phyloP scores from a whole-genome alignment of 768 basidiomycete species.

The Xerocomellus intermedius region DNA sequence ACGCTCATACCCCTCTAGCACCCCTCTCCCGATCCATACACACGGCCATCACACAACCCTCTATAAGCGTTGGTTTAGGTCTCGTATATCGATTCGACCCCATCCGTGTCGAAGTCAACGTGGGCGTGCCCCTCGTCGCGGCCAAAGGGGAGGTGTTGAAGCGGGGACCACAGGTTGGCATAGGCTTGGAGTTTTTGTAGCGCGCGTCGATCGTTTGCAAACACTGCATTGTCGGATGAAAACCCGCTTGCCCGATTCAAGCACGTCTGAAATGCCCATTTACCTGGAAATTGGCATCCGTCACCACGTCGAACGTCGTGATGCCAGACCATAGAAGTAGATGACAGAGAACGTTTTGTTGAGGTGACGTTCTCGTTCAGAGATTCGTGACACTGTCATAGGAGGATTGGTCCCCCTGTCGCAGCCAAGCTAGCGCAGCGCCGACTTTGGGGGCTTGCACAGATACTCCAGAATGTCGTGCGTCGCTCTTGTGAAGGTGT shows the following conservation, averaged over 20 bases:
- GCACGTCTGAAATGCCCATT: not conserved
- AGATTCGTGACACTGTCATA: not conserved
- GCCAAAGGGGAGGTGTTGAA: constrained; percentile 62
- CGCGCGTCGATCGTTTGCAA: not conserved
- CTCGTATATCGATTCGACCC: constrained; percentile 82
- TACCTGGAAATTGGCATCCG: no score
- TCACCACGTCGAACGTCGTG: no score
- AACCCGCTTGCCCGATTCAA: not conserved
- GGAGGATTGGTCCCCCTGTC: not conserved
- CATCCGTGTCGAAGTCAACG: constrained; percentile 82
- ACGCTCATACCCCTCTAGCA: constrained; percentile 1
- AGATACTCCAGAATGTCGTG: not conserved
- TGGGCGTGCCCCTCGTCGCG: constrained; percentile 78
- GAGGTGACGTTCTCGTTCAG: no score
- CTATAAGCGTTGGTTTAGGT: constrained; percentile 78
- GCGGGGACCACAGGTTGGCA: constrained; percentile 77
- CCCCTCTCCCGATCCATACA: constrained; percentile 9
- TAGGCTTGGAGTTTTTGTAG: constrained; percentile 77
- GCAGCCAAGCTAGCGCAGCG: no score
- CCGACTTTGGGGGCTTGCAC: not conserved
- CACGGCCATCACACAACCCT: constrained; percentile 38
- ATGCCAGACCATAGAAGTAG: no score
- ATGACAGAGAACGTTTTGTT: no score
- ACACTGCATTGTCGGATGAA: constrained; percentile 9
- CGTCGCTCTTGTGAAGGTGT: not conserved